Percentiles rank a stretch among this genome's conserved stretches.
Evolutionary conservation across 83 land plant genomes (phyloP).

Genomic region (Thuja plicata): DNA sequence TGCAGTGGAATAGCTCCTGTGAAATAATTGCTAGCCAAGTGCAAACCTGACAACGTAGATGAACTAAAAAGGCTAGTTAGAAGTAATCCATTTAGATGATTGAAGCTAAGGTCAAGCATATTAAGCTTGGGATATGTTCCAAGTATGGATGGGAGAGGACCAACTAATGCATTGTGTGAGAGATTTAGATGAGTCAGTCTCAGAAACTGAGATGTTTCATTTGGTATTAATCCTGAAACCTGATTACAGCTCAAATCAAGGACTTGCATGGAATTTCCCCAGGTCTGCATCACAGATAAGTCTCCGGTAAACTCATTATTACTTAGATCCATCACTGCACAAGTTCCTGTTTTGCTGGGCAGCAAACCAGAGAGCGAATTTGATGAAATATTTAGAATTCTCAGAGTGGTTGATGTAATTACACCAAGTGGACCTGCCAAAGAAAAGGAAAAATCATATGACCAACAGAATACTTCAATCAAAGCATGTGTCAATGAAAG

Average conservation of each 20-base stretch:
- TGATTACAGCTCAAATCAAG: conserved; percentile 73
- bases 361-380: conserved; percentile 69
- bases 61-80: conserved; percentile 43
- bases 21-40: conserved; percentile 56
- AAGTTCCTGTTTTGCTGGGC: conserved; percentile 61
- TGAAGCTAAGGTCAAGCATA: conserved; percentile 68
- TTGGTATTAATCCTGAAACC: conserved; percentile 58
- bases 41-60: conserved; percentile 59
- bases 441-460: conserved; percentile 2
- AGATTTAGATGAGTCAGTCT: conserved; percentile 64
- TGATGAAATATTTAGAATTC: conserved; percentile 61
- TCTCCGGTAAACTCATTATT: conserved; percentile 67
- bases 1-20: conserved; percentile 39
- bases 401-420: conserved; percentile 63
- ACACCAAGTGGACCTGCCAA: conserved; percentile 57
- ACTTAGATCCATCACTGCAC: conserved; percentile 68
- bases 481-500: neutral
- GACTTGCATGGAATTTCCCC: conserved; percentile 59
- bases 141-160: conserved; percentile 43
- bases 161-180: conserved; percentile 54
- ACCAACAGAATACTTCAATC: neutral
- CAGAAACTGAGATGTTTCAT: conserved; percentile 64
- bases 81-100: conserved; percentile 54
- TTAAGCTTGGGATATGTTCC: conserved; percentile 60
- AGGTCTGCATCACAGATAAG: conserved; percentile 47